A percentile compares a stretch with the other conserved stretches of the same genome.
phyloP scores from a whole-genome alignment of 2,329 filamentous ascomycete species.

The Aspergillus awamori region DNA sequence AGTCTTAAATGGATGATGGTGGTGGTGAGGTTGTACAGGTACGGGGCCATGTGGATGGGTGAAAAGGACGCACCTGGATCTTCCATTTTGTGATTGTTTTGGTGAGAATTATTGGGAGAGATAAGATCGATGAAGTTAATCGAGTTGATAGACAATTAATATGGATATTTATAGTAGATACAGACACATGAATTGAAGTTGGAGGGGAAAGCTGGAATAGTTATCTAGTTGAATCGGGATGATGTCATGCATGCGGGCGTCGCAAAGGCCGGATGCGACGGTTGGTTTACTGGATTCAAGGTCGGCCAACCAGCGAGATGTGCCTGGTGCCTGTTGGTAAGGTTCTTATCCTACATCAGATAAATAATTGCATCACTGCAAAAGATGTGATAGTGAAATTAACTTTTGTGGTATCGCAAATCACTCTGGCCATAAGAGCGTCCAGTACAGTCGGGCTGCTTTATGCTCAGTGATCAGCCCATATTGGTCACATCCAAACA shows the following conservation, averaged over 20 bases:
- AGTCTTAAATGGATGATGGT: conserved; percentile 2
- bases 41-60: not conserved
- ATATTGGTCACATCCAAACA: no score
- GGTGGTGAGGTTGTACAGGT: conserved; percentile 22
- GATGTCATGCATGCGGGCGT: not conserved
- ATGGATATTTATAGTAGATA: no score
- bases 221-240: not conserved
- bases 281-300: no score
- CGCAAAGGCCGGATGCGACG: no score
- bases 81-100: conserved; percentile 20
- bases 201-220: no score
- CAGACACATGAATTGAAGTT: not conserved
- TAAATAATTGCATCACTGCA: not conserved
- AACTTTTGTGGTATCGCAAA: conserved; percentile 11
- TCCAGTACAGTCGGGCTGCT: no score
- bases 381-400: not conserved
- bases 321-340: no score
- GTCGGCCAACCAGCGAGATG: no score
- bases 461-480: no score
- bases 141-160: no score
- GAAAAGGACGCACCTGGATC: conserved; percentile 21
- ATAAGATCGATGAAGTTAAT: no score
- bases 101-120: not conserved
- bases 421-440: not conserved
- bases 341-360: no score